Conservation (phyloP, 1,284 basidiomycete species). For the Trichosporon coremiiforme region DNA sequence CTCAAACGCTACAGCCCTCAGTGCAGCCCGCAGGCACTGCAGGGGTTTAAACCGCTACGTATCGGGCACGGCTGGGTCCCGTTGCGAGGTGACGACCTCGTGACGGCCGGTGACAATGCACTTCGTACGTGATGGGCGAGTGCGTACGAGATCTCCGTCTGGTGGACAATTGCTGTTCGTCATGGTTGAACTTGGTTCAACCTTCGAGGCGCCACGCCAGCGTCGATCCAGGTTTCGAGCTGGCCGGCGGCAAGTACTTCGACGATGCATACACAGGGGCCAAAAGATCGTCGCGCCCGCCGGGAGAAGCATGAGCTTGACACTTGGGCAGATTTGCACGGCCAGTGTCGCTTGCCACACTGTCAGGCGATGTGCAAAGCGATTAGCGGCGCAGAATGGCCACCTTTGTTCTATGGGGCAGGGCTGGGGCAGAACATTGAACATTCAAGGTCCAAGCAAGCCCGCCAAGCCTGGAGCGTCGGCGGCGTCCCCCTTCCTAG, state of each 20-base stretch:
- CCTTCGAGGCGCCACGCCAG: not conserved
- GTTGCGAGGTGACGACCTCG: slow-evolving; percentile 1
- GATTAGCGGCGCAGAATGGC: not conserved
- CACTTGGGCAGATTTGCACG: not conserved
- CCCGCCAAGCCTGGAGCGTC: not conserved
- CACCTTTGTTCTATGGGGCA: not conserved
- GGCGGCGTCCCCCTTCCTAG: not conserved
- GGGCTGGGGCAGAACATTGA: not conserved
- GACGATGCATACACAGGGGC: not conserved
- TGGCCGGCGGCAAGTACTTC: not conserved
- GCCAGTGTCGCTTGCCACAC: no score
- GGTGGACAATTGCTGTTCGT: not conserved
- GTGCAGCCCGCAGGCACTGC: not conserved
- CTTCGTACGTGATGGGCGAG: no score
- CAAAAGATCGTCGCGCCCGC: not conserved
- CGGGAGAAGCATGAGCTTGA: not conserved
- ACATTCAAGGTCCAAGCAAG: no score
- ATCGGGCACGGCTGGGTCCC: not conserved
- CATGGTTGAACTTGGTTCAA: not conserved
- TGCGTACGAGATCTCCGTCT: not conserved
- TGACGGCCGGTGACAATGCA: no score
- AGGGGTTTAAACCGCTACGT: not conserved
- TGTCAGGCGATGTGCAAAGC: no score
- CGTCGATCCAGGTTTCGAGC: not conserved
- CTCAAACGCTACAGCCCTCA: no score